phyloP scores from a whole-genome alignment of 2,329 filamentous ascomycete genomes.

The Phoma sp. region DNA sequence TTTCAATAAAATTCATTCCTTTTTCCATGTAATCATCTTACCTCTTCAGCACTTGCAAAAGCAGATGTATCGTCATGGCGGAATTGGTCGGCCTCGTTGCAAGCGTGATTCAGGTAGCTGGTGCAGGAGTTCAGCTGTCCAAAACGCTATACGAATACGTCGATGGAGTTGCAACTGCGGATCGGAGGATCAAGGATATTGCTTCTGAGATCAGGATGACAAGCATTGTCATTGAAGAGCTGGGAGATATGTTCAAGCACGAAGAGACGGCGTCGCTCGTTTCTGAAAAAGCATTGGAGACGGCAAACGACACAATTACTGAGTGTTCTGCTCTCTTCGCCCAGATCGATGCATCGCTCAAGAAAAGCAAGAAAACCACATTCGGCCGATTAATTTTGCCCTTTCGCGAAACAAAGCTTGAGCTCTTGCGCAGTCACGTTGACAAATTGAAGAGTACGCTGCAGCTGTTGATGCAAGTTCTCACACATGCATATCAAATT shows the following conservation, averaged over 20 bases:
- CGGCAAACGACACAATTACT: conserved; percentile 37
- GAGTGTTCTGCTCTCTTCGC: conserved; percentile 38
- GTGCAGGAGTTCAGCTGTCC: conserved; percentile 39
- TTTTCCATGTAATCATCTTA: not conserved
- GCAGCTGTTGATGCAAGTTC: conserved; percentile 40
- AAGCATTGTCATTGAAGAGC: conserved; percentile 38
- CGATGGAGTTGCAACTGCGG: conserved; percentile 39
- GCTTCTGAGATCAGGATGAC: conserved; percentile 41
- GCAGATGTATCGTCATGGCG: conserved; percentile 26
- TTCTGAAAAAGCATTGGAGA: conserved; percentile 33
- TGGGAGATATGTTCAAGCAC: conserved; percentile 36
- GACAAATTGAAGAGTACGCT: too few species aligned
- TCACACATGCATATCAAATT: conserved; percentile 37
- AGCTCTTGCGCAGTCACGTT: conserved; percentile 37
- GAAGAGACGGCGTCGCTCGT: conserved; percentile 33
- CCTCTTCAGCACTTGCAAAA: not conserved
- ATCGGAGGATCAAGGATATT: conserved; percentile 37
- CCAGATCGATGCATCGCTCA: conserved; percentile 34
- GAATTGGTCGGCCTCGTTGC: conserved; percentile 37
- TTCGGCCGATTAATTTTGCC: conserved; percentile 36
- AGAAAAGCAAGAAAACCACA: conserved; percentile 36
- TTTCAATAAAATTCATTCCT: not conserved
- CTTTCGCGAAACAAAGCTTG: conserved; percentile 42
- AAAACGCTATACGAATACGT: conserved; percentile 42
- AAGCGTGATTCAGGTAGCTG: conserved; percentile 42